Base-by-base conservation (phyloP, 257 asterid genomes). In the Nicotiana noctiflora region DNA sequence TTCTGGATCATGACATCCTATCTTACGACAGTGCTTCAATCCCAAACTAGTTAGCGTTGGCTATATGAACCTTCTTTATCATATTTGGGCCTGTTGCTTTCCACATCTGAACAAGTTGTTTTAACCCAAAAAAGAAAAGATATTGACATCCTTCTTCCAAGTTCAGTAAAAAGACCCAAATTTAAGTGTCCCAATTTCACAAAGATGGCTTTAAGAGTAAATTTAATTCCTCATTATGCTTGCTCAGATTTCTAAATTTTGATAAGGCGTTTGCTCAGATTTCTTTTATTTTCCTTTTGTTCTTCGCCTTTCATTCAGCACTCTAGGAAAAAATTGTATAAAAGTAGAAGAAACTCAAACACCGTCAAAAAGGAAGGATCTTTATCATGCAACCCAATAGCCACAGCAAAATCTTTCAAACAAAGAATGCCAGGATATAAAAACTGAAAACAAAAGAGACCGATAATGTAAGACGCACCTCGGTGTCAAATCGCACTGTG, bases 401-500 rank as follows among this genome's bases (percentile, higher is more conserved):
- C 18, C 63, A 80, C 29, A 49, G 19, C 66, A 66, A 53, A 17
- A 67, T 27, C 25, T 19, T 80, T 23, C 37, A 19, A 49, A 67
- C 70, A 66, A 52, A 46, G 32, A 74, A 46, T 40, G 15, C 44
- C 40, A 74, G 51, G 40, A 25, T 1, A 67, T 12, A 52, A 14
- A 5, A 66, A 49, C 61, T 49, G 44, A 74, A 49, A 49, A 49
- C 23, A 72, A 49, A 77, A 56, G 34, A 57, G 27, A 65, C 49
- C 3, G 49, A 40, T 8, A 40, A 40, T 40, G 63, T 40, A 59
- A 66, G 75, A 77, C 57, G 78, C 88, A 95, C 99, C 99, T 93
- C 97, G 17, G 98, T 95, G 84, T 95, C 97, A 21, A 93, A 93
- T 63, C 99, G 97, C 68, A 55, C 97, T 55, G 86, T 88, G 93